These are phyloP conservation scores for Alternaria brassicicola DNA, from an alignment of 2,329 filamentous ascomycete genomes.

Conservation along the genomic window DNA sequence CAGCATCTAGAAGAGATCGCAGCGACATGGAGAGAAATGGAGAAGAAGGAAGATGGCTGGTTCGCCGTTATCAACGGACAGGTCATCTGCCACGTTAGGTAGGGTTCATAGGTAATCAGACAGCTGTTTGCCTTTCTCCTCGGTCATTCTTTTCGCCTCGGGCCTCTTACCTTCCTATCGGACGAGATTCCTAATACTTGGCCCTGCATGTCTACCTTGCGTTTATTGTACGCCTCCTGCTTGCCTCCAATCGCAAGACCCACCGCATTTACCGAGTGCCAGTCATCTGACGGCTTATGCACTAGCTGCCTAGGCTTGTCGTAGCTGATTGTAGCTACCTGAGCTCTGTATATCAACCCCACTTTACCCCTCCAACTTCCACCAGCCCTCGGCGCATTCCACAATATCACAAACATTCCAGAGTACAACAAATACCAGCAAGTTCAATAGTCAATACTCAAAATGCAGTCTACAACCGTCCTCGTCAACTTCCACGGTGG, in stretches of 20 bases:
- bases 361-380: slow-evolving; percentile 39
- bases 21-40: slow-evolving; percentile 50
- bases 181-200: background rate
- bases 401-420: background rate
- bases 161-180: background rate
- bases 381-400: slow-evolving; percentile 18
- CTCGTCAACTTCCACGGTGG: slow-evolving; percentile 44
- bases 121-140: background rate
- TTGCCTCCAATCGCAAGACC: slow-evolving; percentile 29
- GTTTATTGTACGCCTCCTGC: slow-evolving; percentile 13
- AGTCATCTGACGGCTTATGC: slow-evolving; percentile 42
- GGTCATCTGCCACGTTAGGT: slow-evolving; percentile 44
- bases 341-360: slow-evolving; percentile 43
- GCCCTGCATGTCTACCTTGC: slow-evolving; percentile 4
- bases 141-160: background rate
- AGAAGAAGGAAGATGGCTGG: slow-evolving; percentile 51
- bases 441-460: slow-evolving; percentile 4
- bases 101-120: slow-evolving; percentile 1
- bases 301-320: slow-evolving; percentile 30
- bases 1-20: slow-evolving; percentile 50
- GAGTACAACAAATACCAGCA: background rate
- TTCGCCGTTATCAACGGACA: slow-evolving; percentile 53
- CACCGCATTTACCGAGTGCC: slow-evolving; percentile 25
- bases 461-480: slow-evolving; percentile 36
- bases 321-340: slow-evolving; percentile 22